phyloP scores from a whole-genome alignment of 495 filamentous ascomycete species.

The Podospora comata region DNA sequence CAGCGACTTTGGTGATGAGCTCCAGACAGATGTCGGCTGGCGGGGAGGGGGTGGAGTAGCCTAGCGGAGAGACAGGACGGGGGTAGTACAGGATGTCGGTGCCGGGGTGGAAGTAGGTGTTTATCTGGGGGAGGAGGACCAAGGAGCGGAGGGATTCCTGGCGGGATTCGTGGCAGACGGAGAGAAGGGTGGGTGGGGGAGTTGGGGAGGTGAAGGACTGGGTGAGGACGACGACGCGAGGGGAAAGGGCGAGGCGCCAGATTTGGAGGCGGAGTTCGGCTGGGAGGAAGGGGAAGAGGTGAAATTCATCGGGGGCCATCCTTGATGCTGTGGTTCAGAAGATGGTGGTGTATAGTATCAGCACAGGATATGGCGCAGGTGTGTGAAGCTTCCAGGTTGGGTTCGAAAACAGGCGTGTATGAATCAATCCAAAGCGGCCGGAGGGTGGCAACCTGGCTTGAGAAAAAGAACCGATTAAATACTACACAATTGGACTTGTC shows the following conservation, averaged over 20 bases:
- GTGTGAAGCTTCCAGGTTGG: too few relatives aligned
- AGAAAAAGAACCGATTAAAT: neutral
- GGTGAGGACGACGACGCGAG: slow-evolving; percentile 43
- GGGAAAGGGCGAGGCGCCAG: slow-evolving; percentile 41
- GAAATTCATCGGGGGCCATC: slow-evolving; percentile 30
- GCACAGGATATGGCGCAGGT: too few relatives aligned
- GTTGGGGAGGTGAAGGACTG: slow-evolving; percentile 39
- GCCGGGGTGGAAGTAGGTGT: slow-evolving; percentile 44
- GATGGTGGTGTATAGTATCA: slow-evolving; percentile 3
- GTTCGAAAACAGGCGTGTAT: too few relatives aligned
- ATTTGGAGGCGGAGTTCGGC: slow-evolving; percentile 51
- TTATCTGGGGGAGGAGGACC: slow-evolving; percentile 29
- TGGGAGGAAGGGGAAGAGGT: slow-evolving; percentile 42
- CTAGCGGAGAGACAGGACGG: neutral
- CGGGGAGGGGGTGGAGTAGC: neutral
- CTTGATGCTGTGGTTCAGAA: slow-evolving; percentile 11
- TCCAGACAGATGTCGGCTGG: slow-evolving; percentile 29
- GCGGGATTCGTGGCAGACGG: slow-evolving; percentile 45
- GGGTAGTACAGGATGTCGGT: slow-evolving; percentile 48
- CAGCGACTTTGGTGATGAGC: slow-evolving; percentile 38
- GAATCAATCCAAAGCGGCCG: neutral
- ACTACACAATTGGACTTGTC: neutral
- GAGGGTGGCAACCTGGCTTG: neutral
- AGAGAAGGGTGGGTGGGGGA: slow-evolving; percentile 40
- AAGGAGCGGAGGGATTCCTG: slow-evolving; percentile 43